Evolutionary conservation across 1,139 yeast species (phyloP).

Genomic region (Scheffersomyces illinoinensis): DNA sequence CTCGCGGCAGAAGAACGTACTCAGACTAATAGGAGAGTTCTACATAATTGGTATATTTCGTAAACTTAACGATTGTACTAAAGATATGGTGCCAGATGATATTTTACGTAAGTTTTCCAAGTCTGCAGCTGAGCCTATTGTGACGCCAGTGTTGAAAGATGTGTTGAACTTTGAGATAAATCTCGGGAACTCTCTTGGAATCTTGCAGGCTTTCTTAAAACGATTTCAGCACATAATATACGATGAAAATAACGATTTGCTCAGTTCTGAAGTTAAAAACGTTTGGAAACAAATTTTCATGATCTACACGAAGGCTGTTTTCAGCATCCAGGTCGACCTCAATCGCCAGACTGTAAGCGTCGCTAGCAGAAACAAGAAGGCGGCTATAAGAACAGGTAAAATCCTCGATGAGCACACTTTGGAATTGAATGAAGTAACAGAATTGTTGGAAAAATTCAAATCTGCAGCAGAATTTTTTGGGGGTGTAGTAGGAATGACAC

Average conservation of each 20-base stretch:
- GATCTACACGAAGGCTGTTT: conserved; percentile 49
- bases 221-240: conserved; percentile 38
- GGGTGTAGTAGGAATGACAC: conserved; percentile 31
- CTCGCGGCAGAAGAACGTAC: conserved; percentile 47
- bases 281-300: conserved; percentile 36
- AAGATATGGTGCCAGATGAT: conserved; percentile 25
- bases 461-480: conserved; percentile 47
- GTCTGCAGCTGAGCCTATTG: conserved; percentile 33
- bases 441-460: conserved; percentile 47
- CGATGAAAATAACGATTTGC: conserved; percentile 11
- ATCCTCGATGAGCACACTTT: conserved; percentile 52
- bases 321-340: conserved; percentile 33
- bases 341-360: conserved; percentile 36
- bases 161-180: conserved; percentile 50
- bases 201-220: conserved; percentile 54
- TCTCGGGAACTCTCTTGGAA: conserved; percentile 46
- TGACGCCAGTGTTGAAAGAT: conserved; percentile 55
- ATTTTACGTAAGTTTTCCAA: conserved; percentile 20
- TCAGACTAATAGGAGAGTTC: conserved; percentile 63
- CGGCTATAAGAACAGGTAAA: conserved; percentile 68
- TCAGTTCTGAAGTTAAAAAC: conserved; percentile 10
- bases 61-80: conserved; percentile 34
- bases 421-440: conserved; percentile 39
- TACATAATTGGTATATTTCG: conserved; percentile 61
- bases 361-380: conserved; percentile 45